Evolutionary conservation across 2,329 filamentous ascomycete species (phyloP), one percentile per base, ranked within the genome.

Genomic region (Emericellopsis atlantica): DNA sequence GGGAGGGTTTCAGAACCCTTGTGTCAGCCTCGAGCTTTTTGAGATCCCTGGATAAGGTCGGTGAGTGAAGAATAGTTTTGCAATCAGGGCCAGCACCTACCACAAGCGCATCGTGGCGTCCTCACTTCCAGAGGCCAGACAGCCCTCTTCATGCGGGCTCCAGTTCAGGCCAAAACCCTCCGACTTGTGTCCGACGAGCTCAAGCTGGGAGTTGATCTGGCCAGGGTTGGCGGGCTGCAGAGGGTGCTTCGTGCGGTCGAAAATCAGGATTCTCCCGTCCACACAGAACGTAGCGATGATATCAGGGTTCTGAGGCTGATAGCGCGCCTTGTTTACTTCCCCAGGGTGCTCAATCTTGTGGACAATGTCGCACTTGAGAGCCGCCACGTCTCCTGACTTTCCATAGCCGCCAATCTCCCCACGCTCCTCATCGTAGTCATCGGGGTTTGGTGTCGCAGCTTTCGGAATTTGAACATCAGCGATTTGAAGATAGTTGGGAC

Each of bases 291-390:
- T 95, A 4, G 92, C 92, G 52, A 98, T 93, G 43, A 98, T 80
- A 54, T 98, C 88, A 5, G 90, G 88, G 55, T 98, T 98, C 59
- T 96, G 90, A 11, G 92, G 92, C 62, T 95, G 89, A 58, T 96
- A 96, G 50, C 92, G 81, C 14, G 92, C 93, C 68, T 96, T 98
- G 72, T 98, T 98, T 57, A 98, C 88, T 61, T 98, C 92, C 47
- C 86, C 85, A 14, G 89, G 88, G 58, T 98, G 92, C 58, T 94
- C 84, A 57, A 98, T 98, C 62, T 85, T 92, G 62, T 98, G 92
- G 40, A 92, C 81, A 53, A 98, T 84, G 48, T 84, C 83, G 69
- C 94, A 95, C 54, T 85, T 88, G 60, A 96, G 81, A 34, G 76
- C 69, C 16, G 79, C 72, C 18, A 80, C 74, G 48, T 86, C 84